phyloP scores from a whole-genome alignment of 176 grass and related monocot genomes.

The Alloteropsis semialata region DNA sequence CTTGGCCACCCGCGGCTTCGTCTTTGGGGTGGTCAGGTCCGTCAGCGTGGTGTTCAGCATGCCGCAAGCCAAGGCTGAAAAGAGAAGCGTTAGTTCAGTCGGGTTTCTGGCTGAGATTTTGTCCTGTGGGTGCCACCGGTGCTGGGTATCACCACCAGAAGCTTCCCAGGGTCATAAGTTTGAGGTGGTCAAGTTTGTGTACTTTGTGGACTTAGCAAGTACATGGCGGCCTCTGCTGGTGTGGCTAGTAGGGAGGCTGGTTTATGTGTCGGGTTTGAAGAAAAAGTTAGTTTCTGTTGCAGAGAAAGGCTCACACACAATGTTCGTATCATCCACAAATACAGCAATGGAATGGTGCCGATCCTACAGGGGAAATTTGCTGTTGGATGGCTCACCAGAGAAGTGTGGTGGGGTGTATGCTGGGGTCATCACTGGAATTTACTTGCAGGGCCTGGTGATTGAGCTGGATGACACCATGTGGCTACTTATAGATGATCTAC shows the following conservation, averaged over 20 bases:
- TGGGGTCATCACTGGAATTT: slow-evolving; percentile 68
- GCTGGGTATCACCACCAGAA: slow-evolving; percentile 22
- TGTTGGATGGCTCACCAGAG: neutral
- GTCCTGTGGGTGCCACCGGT: slow-evolving; percentile 59
- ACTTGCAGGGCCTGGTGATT: slow-evolving; percentile 54
- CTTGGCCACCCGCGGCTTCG: slow-evolving; percentile 10
- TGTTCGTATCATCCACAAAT: slow-evolving; percentile 55
- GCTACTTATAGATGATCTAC: slow-evolving; percentile 68
- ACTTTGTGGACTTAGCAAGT: slow-evolving; percentile 55
- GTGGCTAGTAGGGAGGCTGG: slow-evolving; percentile 50
- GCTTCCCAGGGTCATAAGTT: slow-evolving; percentile 42
- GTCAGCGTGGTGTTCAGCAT: slow-evolving; percentile 70
- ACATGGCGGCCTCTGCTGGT: slow-evolving; percentile 51
- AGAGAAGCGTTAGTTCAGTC: slow-evolving; percentile 11
- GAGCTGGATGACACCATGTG: slow-evolving; percentile 63
- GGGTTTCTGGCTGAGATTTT: slow-evolving; percentile 82
- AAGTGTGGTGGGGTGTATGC: slow-evolving; percentile 41
- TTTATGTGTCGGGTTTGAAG: slow-evolving; percentile 53
- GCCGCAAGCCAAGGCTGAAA: slow-evolving; percentile 20
- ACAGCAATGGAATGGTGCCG: slow-evolving; percentile 46
- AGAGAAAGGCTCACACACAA: slow-evolving; percentile 46
- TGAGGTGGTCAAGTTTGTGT: slow-evolving; percentile 56
- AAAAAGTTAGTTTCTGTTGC: slow-evolving; percentile 66
- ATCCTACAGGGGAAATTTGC: slow-evolving; percentile 23
- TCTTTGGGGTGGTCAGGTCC: slow-evolving; percentile 59